These are phyloP conservation scores for Mycothermus thermophilus DNA, from an alignment of 495 filamentous ascomycete species.

Conservation along the genomic window DNA sequence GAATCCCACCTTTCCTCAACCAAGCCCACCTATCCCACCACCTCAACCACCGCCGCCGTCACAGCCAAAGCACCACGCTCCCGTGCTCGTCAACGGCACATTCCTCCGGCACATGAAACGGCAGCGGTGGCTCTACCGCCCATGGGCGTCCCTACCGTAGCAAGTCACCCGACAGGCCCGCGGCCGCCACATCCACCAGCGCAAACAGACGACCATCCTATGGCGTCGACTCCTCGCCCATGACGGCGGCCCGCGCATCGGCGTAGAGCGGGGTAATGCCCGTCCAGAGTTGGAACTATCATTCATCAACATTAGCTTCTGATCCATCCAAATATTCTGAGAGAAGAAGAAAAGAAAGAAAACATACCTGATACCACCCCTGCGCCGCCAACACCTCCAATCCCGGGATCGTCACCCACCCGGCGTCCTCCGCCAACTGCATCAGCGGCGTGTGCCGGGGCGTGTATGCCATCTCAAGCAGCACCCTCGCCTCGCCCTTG, in stretches of 20 bases:
- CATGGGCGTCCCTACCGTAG: too few species aligned
- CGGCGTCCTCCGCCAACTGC: constrained; percentile 62
- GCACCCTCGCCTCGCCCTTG: constrained; percentile 35
- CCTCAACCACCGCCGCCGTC: too few species aligned
- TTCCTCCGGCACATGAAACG: too few species aligned
- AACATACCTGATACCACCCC: constrained; percentile 55
- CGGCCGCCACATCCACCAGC: too few species aligned
- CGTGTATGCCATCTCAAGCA: constrained; percentile 96
- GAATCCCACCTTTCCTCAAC: too few species aligned
- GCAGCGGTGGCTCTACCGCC: too few species aligned
- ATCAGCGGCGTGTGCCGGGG: constrained; percentile 73
- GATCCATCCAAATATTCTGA: background rate
- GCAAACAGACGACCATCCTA: too few species aligned
- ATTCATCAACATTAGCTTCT: background rate
- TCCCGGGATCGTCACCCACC: constrained; percentile 80
- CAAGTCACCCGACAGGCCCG: too few species aligned
- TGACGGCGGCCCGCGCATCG: constrained; percentile 43
- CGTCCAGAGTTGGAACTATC: constrained; percentile 67
- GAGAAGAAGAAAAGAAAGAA: background rate
- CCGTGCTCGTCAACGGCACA: too few species aligned
- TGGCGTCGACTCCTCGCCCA: constrained; percentile 22
- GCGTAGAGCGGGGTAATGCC: constrained; percentile 57
- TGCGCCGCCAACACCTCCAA: constrained; percentile 85
- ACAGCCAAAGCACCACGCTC: too few species aligned
- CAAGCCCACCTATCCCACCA: too few species aligned